Base-by-base conservation (phyloP, 2,329 filamentous ascomycete genomes). In the Xylaria sp. region DNA sequence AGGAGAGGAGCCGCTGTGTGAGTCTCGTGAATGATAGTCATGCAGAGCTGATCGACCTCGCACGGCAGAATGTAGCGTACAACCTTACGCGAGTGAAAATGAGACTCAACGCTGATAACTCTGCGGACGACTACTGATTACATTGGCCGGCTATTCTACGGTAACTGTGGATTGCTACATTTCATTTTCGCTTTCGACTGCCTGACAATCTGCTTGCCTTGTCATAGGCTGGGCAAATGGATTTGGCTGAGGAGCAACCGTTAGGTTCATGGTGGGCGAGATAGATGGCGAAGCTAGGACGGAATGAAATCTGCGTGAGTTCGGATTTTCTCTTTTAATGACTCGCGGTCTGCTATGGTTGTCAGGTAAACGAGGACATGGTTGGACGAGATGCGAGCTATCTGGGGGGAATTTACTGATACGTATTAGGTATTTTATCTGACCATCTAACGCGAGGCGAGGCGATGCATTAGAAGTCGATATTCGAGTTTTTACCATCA, bases 1-100 rank as follows among this genome's bases (percentile, higher is more conserved):
- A 47, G 25, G 59, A 63, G 45, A 38, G 6, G 5, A n/a, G 3
- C 9, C 50, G 50, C n/a, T 55, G 61, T 64, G 57, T 62, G 1
- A 4, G 13, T 20, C 1, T 27, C 4, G 42, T 49, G 1, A 2
- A 3, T 17, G 45, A 69, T 42, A 65, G 49, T 53, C 45, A 64
- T 7, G 65, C 57, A 6, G 15, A 13, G 10, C 61, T 63, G 13
- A 65, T 69, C 38, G 67, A 65, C 31, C 1, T 5, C 7, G 45
- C 39, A 20, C 17, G 25, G 5, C 20, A 36, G 42, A 11, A 10
- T n/a, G n/a, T n/a, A n/a, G n/a, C n/a, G n/a, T n/a, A n/a, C n/a
- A n/a, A n/a, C n/a, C n/a, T n/a, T n/a, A n/a, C n/a, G 57, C 15
- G 9, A 9, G 50, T 56, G 36, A 27, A 36, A 49, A 38, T 53